Percentiles rank a stretch among this genome's conserved stretches.
These are phyloP conservation scores for Calonectria pseudoturangicola DNA, from an alignment of 2,329 filamentous ascomycete genomes.

Conservation along the genomic window DNA sequence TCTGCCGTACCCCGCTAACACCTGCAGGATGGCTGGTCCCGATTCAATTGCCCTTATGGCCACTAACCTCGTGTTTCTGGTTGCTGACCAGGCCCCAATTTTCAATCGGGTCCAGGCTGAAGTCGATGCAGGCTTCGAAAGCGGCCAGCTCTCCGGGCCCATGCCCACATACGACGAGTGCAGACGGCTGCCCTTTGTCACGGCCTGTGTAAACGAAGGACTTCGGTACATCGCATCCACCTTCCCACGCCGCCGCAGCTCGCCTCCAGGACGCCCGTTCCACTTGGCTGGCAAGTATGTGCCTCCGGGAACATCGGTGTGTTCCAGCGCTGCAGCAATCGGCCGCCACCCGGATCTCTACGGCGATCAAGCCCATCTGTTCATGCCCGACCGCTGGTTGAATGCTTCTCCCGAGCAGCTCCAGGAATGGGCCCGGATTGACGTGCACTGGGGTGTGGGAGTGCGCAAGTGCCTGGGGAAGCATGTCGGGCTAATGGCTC, in stretches of 20 bases:
- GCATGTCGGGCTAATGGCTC: neutral
- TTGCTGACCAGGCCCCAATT: neutral
- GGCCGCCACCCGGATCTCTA: neutral
- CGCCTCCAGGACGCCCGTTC: neutral
- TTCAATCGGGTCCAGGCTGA: neutral
- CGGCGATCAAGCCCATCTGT: neutral
- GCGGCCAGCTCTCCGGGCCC: neutral
- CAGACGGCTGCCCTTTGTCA: neutral
- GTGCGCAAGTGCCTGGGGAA: neutral
- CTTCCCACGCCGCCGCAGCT: neutral
- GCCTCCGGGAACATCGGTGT: neutral
- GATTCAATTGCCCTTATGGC: conserved; percentile 6
- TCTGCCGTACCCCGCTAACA: neutral
- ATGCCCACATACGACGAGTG: neutral
- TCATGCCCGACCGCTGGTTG: neutral
- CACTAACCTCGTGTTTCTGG: neutral
- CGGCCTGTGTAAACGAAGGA: neutral
- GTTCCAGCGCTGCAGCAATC: neutral
- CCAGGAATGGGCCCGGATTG: neutral
- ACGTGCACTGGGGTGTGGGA: neutral
- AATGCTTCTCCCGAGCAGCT: neutral
- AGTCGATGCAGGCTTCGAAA: neutral
- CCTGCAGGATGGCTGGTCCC: conserved; percentile 3
- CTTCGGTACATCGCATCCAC: conserved; percentile 4
- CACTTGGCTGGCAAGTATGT: conserved; percentile 7